Evolutionary conservation across 1,139 yeast genomes (phyloP).

Genomic region (Torulaspora pretoriensis): DNA sequence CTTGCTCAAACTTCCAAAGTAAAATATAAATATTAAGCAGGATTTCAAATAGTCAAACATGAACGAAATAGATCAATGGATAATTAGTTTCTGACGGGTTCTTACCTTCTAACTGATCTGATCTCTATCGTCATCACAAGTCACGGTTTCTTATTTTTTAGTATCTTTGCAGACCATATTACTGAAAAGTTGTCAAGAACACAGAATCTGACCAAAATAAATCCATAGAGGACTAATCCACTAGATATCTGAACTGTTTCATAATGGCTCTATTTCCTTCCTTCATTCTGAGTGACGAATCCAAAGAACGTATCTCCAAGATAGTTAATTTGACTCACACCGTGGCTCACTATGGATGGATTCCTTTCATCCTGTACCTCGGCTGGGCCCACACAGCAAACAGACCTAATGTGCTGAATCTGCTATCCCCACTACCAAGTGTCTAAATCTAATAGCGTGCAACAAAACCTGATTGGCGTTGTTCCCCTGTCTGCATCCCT

Average conservation of each 20-base stretch:
- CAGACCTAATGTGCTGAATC: slow-evolving; percentile 70
- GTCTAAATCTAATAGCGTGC: slow-evolving; percentile 41
- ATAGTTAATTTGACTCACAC: slow-evolving; percentile 80
- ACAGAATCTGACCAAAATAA: background rate
- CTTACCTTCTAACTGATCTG: background rate
- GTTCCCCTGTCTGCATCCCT: slow-evolving; percentile 1
- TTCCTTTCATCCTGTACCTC: slow-evolving; percentile 87
- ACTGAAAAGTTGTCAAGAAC: background rate
- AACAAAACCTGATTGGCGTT: background rate
- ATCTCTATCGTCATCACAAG: background rate
- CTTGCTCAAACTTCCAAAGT: background rate
- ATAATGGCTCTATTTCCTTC: slow-evolving; percentile 35
- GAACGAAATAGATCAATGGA: background rate
- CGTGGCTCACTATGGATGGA: slow-evolving; percentile 92
- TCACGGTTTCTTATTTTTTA: background rate
- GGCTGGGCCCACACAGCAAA: slow-evolving; percentile 87
- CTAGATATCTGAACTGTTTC: no score
- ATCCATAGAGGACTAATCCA: no score
- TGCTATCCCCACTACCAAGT: slow-evolving; percentile 58
- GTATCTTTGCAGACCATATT: background rate
- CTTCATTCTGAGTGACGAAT: slow-evolving; percentile 50
- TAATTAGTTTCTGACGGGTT: background rate
- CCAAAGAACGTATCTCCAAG: slow-evolving; percentile 84
- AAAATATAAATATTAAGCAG: background rate
- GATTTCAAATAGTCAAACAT: background rate